phyloP scores from a whole-genome alignment of 257 asterid species.

The Eucommia ulmoides region DNA sequence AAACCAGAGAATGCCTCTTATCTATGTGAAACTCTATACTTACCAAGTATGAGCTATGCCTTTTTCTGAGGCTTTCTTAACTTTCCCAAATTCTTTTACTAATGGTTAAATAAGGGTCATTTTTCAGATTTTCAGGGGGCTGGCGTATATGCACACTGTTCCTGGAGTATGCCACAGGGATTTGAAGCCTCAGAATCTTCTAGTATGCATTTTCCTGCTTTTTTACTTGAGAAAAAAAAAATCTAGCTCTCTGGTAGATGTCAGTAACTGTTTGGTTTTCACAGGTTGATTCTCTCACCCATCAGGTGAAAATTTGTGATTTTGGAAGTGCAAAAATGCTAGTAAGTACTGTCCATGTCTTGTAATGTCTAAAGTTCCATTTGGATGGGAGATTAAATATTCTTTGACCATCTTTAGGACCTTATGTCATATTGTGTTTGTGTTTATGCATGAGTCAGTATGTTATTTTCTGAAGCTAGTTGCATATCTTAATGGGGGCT shows the following conservation, averaged over 20 bases:
- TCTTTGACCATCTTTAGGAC: not conserved
- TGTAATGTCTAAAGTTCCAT: not conserved
- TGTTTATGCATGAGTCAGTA: too few species aligned
- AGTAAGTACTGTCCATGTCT: conserved; percentile 20
- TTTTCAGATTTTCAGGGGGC: conserved; percentile 51
- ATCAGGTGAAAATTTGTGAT: conserved; percentile 62
- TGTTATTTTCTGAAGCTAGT: too few species aligned
- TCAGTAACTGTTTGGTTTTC: not conserved
- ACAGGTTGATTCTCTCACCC: conserved; percentile 66
- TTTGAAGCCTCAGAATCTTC: conserved; percentile 59
- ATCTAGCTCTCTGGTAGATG: not conserved
- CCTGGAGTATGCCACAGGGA: conserved; percentile 64
- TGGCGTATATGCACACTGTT: conserved; percentile 46
- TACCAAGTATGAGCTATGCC: conserved; percentile 10
- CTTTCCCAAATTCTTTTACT: not conserved
- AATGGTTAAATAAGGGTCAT: not conserved
- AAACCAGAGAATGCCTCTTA: conserved; percentile 17
- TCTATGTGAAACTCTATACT: conserved; percentile 18
- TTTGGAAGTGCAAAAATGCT: conserved; percentile 69
- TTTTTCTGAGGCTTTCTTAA: not conserved
- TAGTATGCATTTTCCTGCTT: conserved; percentile 22
- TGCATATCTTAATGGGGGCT: too few species aligned
- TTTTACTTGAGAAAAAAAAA: not conserved
- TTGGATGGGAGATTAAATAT: not conserved
- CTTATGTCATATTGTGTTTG: too few species aligned